phyloP scores from a whole-genome alignment of 768 basidiomycete genomes.

The Macrolepiota fuliginosa region DNA sequence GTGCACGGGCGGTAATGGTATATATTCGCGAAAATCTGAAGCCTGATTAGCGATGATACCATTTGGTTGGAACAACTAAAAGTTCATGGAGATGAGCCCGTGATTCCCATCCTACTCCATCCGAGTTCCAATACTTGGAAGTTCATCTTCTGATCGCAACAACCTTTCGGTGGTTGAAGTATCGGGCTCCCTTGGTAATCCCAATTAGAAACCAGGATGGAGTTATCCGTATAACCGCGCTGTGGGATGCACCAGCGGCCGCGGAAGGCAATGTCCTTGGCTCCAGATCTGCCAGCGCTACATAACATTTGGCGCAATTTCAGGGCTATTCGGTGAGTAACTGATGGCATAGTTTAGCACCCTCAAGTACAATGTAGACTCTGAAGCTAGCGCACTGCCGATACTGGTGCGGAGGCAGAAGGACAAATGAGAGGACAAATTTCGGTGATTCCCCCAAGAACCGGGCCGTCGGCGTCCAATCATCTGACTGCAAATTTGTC shows the following conservation, averaged over 20 bases:
- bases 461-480: not conserved
- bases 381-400: not conserved
- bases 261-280: not conserved
- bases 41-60: slow-evolving; percentile 1
- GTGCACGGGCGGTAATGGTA: not conserved
- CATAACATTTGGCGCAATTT: not conserved
- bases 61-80: not conserved
- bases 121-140: no score
- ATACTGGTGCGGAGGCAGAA: not conserved
- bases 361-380: not conserved
- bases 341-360: no score
- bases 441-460: not conserved
- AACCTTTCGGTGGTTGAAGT: not conserved
- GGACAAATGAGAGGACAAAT: not conserved
- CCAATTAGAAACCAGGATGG: not conserved
- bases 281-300: not conserved
- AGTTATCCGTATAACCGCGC: not conserved
- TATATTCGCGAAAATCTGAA: not conserved
- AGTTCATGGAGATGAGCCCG: not conserved
- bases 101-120: not conserved
- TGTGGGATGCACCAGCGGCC: not conserved
- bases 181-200: not conserved
- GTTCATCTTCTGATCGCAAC: not conserved
- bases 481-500: not conserved
- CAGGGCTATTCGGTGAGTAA: no score